phyloP scores from a whole-genome alignment of 2,329 filamentous ascomycete species.

The Aureobasidium vineae region DNA sequence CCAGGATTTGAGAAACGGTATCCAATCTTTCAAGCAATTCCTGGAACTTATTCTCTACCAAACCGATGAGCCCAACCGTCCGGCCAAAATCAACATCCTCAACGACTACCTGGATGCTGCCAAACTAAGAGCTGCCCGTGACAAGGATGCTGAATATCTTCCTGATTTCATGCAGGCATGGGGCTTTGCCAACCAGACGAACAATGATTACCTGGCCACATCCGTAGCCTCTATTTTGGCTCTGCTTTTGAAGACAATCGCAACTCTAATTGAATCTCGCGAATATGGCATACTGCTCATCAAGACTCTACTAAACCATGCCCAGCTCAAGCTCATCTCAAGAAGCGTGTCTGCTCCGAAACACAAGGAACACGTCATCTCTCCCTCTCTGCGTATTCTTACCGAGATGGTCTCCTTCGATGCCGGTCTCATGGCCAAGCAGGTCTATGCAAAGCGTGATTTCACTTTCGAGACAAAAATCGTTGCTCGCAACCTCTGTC shows the following conservation, averaged over 20 bases:
- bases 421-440: conserved; percentile 74
- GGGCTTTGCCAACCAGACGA: conserved; percentile 75
- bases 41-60: conserved; percentile 63
- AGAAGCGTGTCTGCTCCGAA: conserved; percentile 76
- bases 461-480: conserved; percentile 69
- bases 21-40: conserved; percentile 68
- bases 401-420: conserved; percentile 84
- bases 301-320: conserved; percentile 75
- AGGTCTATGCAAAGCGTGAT: conserved; percentile 70
- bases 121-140: conserved; percentile 49
- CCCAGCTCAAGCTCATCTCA: conserved; percentile 76
- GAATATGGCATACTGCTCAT: conserved; percentile 75
- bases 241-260: conserved; percentile 75
- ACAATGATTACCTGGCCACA: conserved; percentile 77
- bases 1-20: conserved; percentile 64
- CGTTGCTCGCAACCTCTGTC: conserved; percentile 74
- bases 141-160: conserved; percentile 64
- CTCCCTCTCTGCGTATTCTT: conserved; percentile 79
- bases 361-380: conserved; percentile 82
- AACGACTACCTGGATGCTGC: conserved; percentile 66
- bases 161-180: conserved; percentile 82
- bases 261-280: conserved; percentile 69
- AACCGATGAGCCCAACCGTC: conserved; percentile 49
- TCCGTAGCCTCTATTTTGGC: conserved; percentile 77
- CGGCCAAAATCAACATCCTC: conserved; percentile 58